phyloP scores from a whole-genome alignment of 2,329 filamentous ascomycete species.

The Phaeosphaeria sp. region DNA sequence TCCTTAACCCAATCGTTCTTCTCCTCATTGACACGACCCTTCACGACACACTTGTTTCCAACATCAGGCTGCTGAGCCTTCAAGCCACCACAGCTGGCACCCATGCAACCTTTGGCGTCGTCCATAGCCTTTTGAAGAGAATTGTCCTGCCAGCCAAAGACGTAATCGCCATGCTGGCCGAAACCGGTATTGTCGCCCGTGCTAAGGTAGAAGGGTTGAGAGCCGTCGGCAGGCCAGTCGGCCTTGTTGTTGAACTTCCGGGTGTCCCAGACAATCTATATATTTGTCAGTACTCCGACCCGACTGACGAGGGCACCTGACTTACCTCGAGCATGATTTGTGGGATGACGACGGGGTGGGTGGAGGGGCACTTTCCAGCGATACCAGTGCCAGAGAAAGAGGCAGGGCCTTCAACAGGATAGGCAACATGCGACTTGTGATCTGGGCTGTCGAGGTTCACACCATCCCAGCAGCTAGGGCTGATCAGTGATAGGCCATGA shows the following conservation, averaged over 20 bases:
- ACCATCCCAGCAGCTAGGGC: slow-evolving; percentile 56
- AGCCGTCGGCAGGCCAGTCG: slow-evolving; percentile 39
- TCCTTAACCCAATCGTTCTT: slow-evolving; percentile 25
- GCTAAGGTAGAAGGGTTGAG: slow-evolving; percentile 35
- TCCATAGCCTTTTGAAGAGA: slow-evolving; percentile 42
- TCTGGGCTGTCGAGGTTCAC: no score
- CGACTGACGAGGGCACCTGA: background rate
- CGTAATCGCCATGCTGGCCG: slow-evolving; percentile 37
- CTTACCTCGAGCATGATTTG: slow-evolving; percentile 53
- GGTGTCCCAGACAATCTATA: slow-evolving; percentile 51
- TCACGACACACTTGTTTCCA: slow-evolving; percentile 26
- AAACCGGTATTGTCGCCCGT: slow-evolving; percentile 32
- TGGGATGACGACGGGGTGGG: slow-evolving; percentile 54
- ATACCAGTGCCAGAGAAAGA: slow-evolving; percentile 26
- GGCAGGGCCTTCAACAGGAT: slow-evolving; percentile 44
- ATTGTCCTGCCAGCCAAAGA: slow-evolving; percentile 41
- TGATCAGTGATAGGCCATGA: slow-evolving; percentile 6
- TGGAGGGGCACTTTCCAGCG: slow-evolving; percentile 48
- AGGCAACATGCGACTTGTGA: slow-evolving; percentile 58
- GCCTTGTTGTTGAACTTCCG: slow-evolving; percentile 44
- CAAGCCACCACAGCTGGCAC: slow-evolving; percentile 25
- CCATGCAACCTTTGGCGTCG: slow-evolving; percentile 30
- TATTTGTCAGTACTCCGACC: background rate
- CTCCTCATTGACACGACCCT: slow-evolving; percentile 28
- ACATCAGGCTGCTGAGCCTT: slow-evolving; percentile 27